These are phyloP conservation scores for Agapanthus africanus DNA, from an alignment of 106 monocot genomes.

Conservation along the genomic window DNA sequence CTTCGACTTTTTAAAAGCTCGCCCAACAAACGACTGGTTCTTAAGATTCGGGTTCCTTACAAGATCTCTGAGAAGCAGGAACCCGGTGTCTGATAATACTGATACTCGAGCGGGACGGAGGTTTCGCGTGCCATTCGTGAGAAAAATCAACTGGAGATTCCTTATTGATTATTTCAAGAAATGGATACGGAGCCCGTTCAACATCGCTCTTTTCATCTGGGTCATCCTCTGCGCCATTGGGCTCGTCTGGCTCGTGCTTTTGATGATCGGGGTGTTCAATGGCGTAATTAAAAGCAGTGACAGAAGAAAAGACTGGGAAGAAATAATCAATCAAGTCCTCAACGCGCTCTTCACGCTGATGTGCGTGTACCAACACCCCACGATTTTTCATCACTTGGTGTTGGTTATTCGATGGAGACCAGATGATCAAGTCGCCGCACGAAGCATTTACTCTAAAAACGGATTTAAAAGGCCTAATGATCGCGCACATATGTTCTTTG, in stretches of 20 bases:
- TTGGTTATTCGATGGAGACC: constrained; percentile 10
- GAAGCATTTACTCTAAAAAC: constrained; percentile 10
- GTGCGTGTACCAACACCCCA: constrained; percentile 18
- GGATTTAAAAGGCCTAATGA: constrained; percentile 9
- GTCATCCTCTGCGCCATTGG: constrained; percentile 12
- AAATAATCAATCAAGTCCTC: constrained; percentile 20
- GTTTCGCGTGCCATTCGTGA: constrained; percentile 20
- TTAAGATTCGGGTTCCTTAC: constrained; percentile 11
- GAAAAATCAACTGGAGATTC: constrained; percentile 13
- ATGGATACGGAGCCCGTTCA: constrained; percentile 6
- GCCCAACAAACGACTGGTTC: constrained; percentile 25
- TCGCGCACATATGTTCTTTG: constrained; percentile 3
- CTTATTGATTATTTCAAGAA: constrained; percentile 9
- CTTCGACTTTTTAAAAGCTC: constrained; percentile 25
- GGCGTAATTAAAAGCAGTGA: background rate
- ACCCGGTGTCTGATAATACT: too few species aligned
- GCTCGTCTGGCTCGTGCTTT: constrained; percentile 9
- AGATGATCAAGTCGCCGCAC: background rate
- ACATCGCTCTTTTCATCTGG: constrained; percentile 19
- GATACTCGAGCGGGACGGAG: background rate
- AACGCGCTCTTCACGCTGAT: constrained; percentile 24
- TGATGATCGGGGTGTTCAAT: constrained; percentile 14
- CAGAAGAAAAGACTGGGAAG: constrained; percentile 1
- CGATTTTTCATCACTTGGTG: constrained; percentile 11
- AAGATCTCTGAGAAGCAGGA: background rate